phyloP scores from a whole-genome alignment of 495 filamentous ascomycete genomes.

The Aspergillus wentii region DNA sequence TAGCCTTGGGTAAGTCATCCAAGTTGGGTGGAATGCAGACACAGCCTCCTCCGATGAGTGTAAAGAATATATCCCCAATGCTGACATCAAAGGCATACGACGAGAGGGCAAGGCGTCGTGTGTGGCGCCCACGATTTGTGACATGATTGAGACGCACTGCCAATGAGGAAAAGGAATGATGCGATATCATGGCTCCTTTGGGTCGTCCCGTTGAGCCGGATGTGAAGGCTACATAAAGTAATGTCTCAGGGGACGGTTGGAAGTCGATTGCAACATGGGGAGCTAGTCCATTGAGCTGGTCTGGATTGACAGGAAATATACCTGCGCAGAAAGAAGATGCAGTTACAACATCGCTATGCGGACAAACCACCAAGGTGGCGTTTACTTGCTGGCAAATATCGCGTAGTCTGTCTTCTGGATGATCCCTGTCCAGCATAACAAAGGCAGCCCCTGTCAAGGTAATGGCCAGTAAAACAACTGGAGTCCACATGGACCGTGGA shows the following conservation, averaged over 20 bases:
- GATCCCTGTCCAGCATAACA: constrained; percentile 6
- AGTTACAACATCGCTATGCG: not conserved
- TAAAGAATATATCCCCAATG: constrained; percentile 26
- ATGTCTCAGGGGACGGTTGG: not conserved
- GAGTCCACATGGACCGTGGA: constrained; percentile 22
- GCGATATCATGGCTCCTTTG: constrained; percentile 19
- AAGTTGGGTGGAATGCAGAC: constrained; percentile 30
- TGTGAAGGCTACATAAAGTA: constrained; percentile 20
- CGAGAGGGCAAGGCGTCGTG: constrained; percentile 28
- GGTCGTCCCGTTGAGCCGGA: constrained; percentile 23
- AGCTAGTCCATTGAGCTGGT: not conserved
- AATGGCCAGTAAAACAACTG: constrained; percentile 13
- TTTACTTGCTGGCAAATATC: constrained; percentile 2
- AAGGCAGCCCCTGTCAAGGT: constrained; percentile 12
- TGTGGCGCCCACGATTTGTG: not conserved
- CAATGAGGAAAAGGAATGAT: constrained; percentile 11
- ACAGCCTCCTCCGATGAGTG: constrained; percentile 27
- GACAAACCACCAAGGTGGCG: constrained; percentile 1
- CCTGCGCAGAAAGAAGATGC: not conserved
- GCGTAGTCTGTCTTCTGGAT: constrained; percentile 6
- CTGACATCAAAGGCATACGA: constrained; percentile 29
- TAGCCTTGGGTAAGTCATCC: constrained; percentile 15
- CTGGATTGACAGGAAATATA: not conserved
- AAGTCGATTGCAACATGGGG: not conserved
- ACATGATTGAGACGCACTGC: constrained; percentile 23